Evolutionary conservation across 345 rosid species (phyloP).

Genomic region (Psidium friedrichsthalianum): DNA sequence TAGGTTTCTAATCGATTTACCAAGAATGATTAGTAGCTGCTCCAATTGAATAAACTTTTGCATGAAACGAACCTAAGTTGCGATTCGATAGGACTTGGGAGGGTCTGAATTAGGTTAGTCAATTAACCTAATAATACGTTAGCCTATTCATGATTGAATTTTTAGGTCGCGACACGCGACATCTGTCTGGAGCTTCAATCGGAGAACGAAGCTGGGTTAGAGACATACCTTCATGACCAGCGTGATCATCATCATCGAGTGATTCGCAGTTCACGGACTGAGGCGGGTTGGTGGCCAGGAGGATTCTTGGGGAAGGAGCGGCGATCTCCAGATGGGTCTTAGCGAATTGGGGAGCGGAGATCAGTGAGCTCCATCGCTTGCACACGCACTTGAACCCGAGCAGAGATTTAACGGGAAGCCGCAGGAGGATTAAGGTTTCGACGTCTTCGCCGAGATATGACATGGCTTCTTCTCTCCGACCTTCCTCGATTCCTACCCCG

Average conservation of each 20-base stretch:
- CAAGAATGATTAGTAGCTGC: too few species aligned
- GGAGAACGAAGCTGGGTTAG: not conserved
- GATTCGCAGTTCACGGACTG: not conserved
- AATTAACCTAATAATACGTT: too few species aligned
- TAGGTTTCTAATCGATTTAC: too few species aligned
- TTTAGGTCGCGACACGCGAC: not conserved
- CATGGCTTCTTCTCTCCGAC: not conserved
- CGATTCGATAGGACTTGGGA: too few species aligned
- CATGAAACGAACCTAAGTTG: too few species aligned
- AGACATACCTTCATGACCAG: not conserved
- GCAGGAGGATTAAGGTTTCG: not conserved
- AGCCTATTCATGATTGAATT: too few species aligned
- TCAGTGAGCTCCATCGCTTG: not conserved
- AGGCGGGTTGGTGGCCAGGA: not conserved
- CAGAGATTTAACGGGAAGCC: constrained; percentile 1
- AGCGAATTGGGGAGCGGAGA: not conserved
- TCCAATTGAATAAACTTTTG: too few species aligned
- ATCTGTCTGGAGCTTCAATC: not conserved
- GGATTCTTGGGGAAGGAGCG: not conserved
- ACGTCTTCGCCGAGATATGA: not conserved
- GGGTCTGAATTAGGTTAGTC: too few species aligned
- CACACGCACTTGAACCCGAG: not conserved
- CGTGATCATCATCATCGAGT: not conserved
- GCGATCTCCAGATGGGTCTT: not conserved
- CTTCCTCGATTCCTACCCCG: not conserved